phyloP scores from a whole-genome alignment of 805 yeast genomes.

The Wickerhamomyces sydowiorum region DNA sequence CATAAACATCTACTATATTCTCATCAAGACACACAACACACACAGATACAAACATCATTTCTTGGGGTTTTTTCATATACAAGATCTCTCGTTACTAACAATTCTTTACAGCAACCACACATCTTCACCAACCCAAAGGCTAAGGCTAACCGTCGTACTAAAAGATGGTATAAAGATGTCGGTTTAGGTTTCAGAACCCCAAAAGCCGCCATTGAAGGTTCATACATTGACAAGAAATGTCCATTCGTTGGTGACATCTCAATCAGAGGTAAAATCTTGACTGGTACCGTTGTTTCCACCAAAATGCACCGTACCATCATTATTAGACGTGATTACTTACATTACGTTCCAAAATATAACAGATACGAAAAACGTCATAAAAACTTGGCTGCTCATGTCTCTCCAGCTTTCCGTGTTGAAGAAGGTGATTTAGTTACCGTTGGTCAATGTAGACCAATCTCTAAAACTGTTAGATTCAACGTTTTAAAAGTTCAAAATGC shows the following conservation, averaged over 20 bases:
- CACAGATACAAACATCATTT: no score
- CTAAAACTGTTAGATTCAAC: conserved; percentile 99
- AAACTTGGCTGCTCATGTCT: conserved; percentile 99
- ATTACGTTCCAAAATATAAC: conserved; percentile 99
- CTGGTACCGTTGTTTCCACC: conserved; percentile 99
- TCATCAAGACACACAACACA: no score
- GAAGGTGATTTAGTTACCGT: conserved; percentile 99
- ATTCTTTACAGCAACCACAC: conserved; percentile 84
- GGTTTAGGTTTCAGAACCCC: conserved; percentile 99
- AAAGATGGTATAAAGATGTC: conserved; percentile 99
- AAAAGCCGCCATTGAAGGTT: conserved; percentile 95
- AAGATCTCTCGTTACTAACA: conserved; percentile 39
- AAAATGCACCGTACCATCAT: conserved; percentile 99
- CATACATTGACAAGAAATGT: conserved; percentile 99
- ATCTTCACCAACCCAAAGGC: conserved; percentile 99
- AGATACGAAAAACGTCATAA: conserved; percentile 99
- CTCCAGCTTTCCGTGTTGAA: conserved; percentile 99
- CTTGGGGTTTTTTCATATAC: no score
- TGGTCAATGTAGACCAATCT: conserved; percentile 99
- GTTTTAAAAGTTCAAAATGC: conserved; percentile 93
- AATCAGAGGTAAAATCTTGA: conserved; percentile 98
- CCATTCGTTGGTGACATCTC: conserved; percentile 97
- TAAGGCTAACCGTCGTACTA: conserved; percentile 96
- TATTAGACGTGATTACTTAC: conserved; percentile 99
- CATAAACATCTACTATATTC: no score